Evolutionary conservation across 495 filamentous ascomycete species (phyloP).

Genomic region (Penicillium goetzii): DNA sequence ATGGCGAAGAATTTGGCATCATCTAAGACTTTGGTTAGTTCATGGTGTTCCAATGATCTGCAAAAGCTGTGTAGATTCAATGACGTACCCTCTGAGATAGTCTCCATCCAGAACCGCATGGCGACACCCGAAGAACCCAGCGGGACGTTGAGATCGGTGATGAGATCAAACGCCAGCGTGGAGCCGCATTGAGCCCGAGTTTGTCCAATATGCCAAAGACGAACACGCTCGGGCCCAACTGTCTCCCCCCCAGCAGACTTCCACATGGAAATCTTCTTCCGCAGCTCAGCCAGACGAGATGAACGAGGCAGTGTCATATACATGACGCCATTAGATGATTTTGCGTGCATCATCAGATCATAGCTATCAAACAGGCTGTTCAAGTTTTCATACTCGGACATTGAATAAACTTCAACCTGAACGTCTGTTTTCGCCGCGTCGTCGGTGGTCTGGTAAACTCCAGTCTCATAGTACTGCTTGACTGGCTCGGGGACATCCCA

Average conservation of each 20-base stretch:
- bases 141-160: slow-evolving; percentile 40
- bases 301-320: slow-evolving; percentile 46
- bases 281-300: slow-evolving; percentile 45
- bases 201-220: slow-evolving; percentile 50
- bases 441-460: slow-evolving; percentile 24
- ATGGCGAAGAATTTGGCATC: slow-evolving; percentile 51
- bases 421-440: slow-evolving; percentile 30
- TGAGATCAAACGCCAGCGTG: slow-evolving; percentile 42
- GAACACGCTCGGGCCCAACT: slow-evolving; percentile 41
- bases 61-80: not conserved
- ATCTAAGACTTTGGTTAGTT: slow-evolving; percentile 22
- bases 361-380: slow-evolving; percentile 49
- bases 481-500: slow-evolving; percentile 42
- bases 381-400: slow-evolving; percentile 41
- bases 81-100: slow-evolving; percentile 43
- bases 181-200: slow-evolving; percentile 41
- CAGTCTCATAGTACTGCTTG: slow-evolving; percentile 46
- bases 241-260: slow-evolving; percentile 31
- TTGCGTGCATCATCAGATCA: slow-evolving; percentile 51
- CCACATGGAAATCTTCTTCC: slow-evolving; percentile 46
- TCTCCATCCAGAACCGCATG: slow-evolving; percentile 50
- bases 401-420: slow-evolving; percentile 48
- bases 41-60: not conserved
- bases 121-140: slow-evolving; percentile 34
- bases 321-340: slow-evolving; percentile 43